These are phyloP conservation scores for Bipolaris cookei DNA, from an alignment of 2,329 filamentous ascomycete genomes.

Conservation along the genomic window DNA sequence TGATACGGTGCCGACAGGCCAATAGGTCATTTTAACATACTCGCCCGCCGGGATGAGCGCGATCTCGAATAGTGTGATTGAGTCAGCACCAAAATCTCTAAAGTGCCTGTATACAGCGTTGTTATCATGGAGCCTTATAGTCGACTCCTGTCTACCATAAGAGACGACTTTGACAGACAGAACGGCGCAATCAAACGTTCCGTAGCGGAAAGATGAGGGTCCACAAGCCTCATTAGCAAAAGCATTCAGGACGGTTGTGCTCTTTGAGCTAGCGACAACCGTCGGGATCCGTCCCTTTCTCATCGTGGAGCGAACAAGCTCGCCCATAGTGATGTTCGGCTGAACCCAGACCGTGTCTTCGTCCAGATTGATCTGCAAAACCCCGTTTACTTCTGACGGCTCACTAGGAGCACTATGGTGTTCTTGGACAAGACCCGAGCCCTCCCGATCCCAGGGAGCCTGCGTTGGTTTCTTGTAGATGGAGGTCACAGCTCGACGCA, in stretches of 20 bases:
- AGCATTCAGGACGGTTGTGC: background rate
- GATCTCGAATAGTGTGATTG: slow-evolving; percentile 3
- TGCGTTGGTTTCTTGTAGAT: background rate
- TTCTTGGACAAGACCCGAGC: background rate
- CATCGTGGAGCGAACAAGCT: slow-evolving; percentile 1
- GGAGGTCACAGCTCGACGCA: background rate
- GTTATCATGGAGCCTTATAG: background rate
- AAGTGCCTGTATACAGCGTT: background rate
- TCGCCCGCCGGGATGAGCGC: slow-evolving; percentile 4
- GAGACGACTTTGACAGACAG: background rate
- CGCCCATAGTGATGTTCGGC: background rate
- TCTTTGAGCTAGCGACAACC: slow-evolving; percentile 1
- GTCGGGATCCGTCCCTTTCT: background rate
- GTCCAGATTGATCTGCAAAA: background rate
- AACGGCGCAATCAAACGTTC: slow-evolving; percentile 6
- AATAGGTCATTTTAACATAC: no score
- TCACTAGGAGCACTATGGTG: background rate
- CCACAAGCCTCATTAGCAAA: slow-evolving; percentile 1
- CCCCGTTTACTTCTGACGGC: background rate
- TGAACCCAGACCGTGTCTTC: background rate
- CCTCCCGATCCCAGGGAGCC: background rate
- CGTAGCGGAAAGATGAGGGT: no score
- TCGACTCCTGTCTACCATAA: background rate
- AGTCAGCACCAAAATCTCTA: background rate
- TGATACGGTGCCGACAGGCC: slow-evolving; percentile 2